Conservation (phyloP, 371 early-diverging fungal species). For the Haplosporangium sp. region DNA sequence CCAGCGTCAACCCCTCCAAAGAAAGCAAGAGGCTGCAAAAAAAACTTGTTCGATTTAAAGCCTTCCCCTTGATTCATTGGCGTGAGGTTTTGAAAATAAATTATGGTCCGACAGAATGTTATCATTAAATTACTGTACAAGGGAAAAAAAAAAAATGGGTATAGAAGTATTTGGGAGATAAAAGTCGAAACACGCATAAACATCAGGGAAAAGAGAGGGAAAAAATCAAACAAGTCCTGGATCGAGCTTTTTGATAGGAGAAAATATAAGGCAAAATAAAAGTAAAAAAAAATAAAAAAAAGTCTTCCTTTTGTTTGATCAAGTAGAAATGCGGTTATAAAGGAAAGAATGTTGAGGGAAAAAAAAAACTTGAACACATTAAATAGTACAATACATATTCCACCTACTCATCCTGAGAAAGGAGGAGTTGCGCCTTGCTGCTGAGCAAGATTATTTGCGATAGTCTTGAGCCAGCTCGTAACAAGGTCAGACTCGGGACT, state of each 20-base stretch:
- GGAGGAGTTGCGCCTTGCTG: slow-evolving; percentile 27
- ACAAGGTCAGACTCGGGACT: no score
- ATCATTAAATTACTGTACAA: slow-evolving; percentile 44
- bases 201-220: background rate
- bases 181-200: slow-evolving; percentile 1
- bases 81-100: background rate
- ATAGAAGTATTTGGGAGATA: slow-evolving; percentile 2
- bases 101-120: slow-evolving; percentile 22
- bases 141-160: background rate
- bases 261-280: background rate
- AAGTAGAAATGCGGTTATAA: background rate
- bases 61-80: background rate
- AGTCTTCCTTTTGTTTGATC: background rate
- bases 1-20: background rate
- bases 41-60: background rate
- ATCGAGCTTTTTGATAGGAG: background rate
- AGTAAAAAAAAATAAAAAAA: background rate
- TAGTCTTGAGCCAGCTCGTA: no score
- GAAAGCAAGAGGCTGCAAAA: background rate
- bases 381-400: background rate
- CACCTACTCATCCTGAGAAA: slow-evolving; percentile 4
- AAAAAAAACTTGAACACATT: slow-evolving; percentile 1
- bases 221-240: background rate
- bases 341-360: background rate
- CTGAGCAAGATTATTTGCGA: no score